phyloP scores from a whole-genome alignment of 768 basidiomycete species.

The Daedaleopsis nitida region DNA sequence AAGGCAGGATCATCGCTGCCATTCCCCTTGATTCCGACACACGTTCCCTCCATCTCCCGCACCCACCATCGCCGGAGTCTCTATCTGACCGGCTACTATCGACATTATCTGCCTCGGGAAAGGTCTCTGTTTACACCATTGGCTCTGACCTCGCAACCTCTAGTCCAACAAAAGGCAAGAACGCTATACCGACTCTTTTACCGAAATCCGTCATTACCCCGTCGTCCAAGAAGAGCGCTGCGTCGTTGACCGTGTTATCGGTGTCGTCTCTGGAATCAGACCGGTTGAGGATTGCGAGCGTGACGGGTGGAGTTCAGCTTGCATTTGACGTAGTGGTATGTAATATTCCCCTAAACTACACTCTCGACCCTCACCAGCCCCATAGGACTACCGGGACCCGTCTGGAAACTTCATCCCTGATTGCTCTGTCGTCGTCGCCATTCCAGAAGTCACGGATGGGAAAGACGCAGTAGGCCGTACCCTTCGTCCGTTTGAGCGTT shows the following conservation, averaged over 20 bases:
- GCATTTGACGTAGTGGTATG: slow-evolving; percentile 63
- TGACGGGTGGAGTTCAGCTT: slow-evolving; percentile 58
- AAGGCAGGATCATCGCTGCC: slow-evolving; percentile 59
- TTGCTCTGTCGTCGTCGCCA: slow-evolving; percentile 35
- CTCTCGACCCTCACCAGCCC: slow-evolving; percentile 1
- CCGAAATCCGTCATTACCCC: slow-evolving; percentile 52
- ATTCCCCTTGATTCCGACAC: slow-evolving; percentile 67
- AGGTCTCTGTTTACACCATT: slow-evolving; percentile 57
- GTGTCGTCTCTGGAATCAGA: slow-evolving; percentile 47
- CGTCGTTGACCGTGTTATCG: slow-evolving; percentile 43
- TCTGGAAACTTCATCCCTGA: slow-evolving; percentile 55
- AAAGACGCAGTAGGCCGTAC: slow-evolving; percentile 11
- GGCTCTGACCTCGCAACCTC: slow-evolving; percentile 46
- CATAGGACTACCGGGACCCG: slow-evolving; percentile 57
- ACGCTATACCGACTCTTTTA: slow-evolving; percentile 50
- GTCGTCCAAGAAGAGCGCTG: slow-evolving; percentile 40
- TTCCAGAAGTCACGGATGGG: slow-evolving; percentile 33
- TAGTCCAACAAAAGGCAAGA: slow-evolving; percentile 41
- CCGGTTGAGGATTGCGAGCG: slow-evolving; percentile 52
- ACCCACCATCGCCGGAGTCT: slow-evolving; percentile 23
- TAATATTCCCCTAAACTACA: slow-evolving; percentile 7
- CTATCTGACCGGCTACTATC: slow-evolving; percentile 45
- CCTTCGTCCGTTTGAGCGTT: neutral
- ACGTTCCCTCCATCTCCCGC: slow-evolving; percentile 39
- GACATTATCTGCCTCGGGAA: slow-evolving; percentile 60